These are phyloP conservation scores for Acer saccharum DNA, from an alignment of 345 rosid genomes.

Conservation along the genomic window DNA sequence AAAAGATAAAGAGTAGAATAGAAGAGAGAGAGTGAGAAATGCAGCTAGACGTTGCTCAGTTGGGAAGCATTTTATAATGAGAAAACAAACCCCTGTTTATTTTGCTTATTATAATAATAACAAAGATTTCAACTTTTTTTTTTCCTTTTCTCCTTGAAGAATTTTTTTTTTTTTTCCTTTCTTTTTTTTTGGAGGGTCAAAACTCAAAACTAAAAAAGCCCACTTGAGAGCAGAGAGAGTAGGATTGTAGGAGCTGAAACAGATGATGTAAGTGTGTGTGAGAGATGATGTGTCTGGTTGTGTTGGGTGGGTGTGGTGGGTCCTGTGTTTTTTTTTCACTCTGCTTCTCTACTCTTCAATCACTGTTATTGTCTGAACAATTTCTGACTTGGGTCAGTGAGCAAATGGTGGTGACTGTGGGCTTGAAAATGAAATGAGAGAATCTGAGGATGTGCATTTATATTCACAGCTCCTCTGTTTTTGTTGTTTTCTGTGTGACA, in stretches of 20 bases:
- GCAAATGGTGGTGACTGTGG: constrained; percentile 34
- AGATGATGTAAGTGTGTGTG: not conserved
- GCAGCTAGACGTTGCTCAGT: constrained; percentile 12
- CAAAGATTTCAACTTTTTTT: not conserved
- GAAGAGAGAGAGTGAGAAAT: not conserved
- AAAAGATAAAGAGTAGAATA: not conserved
- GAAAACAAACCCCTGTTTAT: not conserved
- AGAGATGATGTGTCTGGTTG: not conserved
- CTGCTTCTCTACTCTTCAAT: not conserved
- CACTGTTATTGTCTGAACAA: not conserved
- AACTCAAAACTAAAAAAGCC: not conserved
- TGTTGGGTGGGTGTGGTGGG: no score
- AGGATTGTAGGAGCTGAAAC: constrained; percentile 28
- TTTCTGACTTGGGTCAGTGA: constrained; percentile 22
- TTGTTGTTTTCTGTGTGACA: constrained; percentile 21
- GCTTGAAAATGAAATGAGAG: constrained; percentile 32
- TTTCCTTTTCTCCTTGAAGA: not conserved
- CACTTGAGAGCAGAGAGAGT: not conserved
- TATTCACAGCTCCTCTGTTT: constrained; percentile 21
- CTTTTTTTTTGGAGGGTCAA: not conserved
- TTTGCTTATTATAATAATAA: not conserved
- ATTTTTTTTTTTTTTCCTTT: no score
- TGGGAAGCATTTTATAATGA: constrained; percentile 36
- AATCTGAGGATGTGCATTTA: constrained; percentile 31
- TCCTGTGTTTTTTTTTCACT: not conserved